These are phyloP conservation scores for Bassia scoparia DNA, from an alignment of 148 eudicot species.

Conservation along the genomic window DNA sequence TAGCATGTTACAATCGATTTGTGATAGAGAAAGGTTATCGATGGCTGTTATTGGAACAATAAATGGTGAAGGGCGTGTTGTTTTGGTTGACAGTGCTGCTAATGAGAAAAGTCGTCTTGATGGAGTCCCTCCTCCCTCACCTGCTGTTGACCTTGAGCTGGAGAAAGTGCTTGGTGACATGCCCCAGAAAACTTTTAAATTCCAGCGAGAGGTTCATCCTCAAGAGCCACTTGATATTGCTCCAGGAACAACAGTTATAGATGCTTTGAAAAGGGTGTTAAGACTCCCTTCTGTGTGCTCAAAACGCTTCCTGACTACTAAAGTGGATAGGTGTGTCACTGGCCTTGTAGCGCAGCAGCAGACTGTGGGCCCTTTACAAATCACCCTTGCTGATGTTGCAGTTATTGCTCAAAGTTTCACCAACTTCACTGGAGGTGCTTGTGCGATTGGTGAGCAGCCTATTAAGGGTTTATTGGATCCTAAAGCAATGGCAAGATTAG, in stretches of 20 bases:
- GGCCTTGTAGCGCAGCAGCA: conserved; percentile 97
- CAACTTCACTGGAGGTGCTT: conserved; percentile 77
- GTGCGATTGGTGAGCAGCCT: conserved; percentile 93
- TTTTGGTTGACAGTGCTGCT: conserved; percentile 61
- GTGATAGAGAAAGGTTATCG: conserved; percentile 71
- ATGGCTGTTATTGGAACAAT: conserved; percentile 87
- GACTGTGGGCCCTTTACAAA: conserved; percentile 86
- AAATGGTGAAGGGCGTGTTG: conserved; percentile 64
- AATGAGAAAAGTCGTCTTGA: conserved; percentile 36
- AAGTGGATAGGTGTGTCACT: conserved; percentile 89
- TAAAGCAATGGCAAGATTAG: conserved; percentile 85
- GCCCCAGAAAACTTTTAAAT: conserved; percentile 84
- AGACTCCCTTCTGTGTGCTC: conserved; percentile 85
- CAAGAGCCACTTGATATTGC: conserved; percentile 76
- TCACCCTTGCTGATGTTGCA: conserved; percentile 81
- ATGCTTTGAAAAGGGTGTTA: conserved; percentile 72
- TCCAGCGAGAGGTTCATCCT: conserved; percentile 42
- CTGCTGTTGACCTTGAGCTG: conserved; percentile 93
- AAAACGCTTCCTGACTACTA: conserved; percentile 74
- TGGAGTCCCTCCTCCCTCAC: conserved; percentile 63
- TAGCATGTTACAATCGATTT: conserved; percentile 52
- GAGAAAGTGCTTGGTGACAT: conserved; percentile 91
- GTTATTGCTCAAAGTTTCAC: conserved; percentile 80
- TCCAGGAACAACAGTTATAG: conserved; percentile 59
- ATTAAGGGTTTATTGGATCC: conserved; percentile 77